These are phyloP conservation scores for Luffa aegyptiaca DNA, from an alignment of 306 rosid genomes.

Conservation along the genomic window DNA sequence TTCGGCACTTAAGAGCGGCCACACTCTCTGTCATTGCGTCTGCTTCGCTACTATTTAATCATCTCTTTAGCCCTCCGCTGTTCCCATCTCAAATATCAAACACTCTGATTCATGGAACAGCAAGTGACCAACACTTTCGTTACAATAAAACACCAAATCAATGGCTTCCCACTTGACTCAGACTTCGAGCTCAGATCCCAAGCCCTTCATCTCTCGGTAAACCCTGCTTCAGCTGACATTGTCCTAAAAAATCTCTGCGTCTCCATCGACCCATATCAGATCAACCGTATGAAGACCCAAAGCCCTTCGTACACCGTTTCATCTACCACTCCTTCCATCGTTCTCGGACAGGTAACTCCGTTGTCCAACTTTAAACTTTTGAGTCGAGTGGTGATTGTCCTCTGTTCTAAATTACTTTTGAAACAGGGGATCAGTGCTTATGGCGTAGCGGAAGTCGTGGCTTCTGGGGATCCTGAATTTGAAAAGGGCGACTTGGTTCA, in stretches of 20 bases:
- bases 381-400: no score
- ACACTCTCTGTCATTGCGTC: no score
- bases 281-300: slow-evolving; percentile 42
- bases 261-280: slow-evolving; percentile 52
- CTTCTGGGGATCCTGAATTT: slow-evolving; percentile 38
- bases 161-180: slow-evolving; percentile 39
- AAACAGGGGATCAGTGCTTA: slow-evolving; percentile 30
- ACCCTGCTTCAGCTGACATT: slow-evolving; percentile 27
- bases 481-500: slow-evolving; percentile 52
- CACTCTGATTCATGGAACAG: not conserved
- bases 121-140: slow-evolving; percentile 44
- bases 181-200: slow-evolving; percentile 36
- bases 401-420: no score
- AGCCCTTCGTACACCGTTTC: slow-evolving; percentile 25
- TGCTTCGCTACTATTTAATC: no score
- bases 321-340: slow-evolving; percentile 15
- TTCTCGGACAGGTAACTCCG: slow-evolving; percentile 33
- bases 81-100: no score
- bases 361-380: no score
- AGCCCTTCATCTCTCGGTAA: slow-evolving; percentile 17
- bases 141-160: slow-evolving; percentile 23
- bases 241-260: slow-evolving; percentile 47
- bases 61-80: no score
- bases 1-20: no score
- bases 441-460: slow-evolving; percentile 54